Base-by-base conservation (phyloP, 805 yeast species). In the Yarrowia keelungensis region DNA sequence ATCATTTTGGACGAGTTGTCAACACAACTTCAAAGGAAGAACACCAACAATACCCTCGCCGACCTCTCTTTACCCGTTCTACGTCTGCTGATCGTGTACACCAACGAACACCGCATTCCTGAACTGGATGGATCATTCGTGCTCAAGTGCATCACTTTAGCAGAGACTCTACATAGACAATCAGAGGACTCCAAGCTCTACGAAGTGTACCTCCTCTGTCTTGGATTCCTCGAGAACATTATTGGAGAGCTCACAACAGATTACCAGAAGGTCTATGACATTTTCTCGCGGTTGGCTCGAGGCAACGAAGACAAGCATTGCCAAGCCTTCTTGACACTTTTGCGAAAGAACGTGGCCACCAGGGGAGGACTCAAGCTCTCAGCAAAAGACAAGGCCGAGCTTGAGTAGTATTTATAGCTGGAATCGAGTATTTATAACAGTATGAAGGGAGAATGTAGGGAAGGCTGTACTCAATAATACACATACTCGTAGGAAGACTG, bases 241-340 rank as follows among this genome's bases (percentile, higher is more conserved):
- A 59, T 59, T 8, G 65, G 46, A 0, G 50, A 8, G 16, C 35
- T 59, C 35, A 59, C 65, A 1, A 11, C 50, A 2, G 65, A 59
- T 19, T 59, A 59, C 46, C 26, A 45, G 16, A n/a, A 35, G 42
- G 65, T 59, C 3, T 59, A 59, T 11, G 51, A 45, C 35, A 59
- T 32, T 35, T 59, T 59, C 22, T 45, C 51, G 8, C 11, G 46
- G 65, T 32, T 59, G 42, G 41, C 50, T 8, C 65, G 42, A 10
- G 51, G 51, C 16, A 45, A 59, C 43, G 51, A 59, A 4, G 65
- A 59, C 65, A 59, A 59, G 65, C 65, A 59, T 45, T 42, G 65
- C 51, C 50, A 43, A 32, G 65, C 65, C 10, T 59, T 59, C 38
- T 19, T 59, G 65, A 42, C 46, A 14, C 42, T 59, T 16, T 19